Evolutionary conservation across 768 basidiomycete genomes (phyloP).

Genomic region (Trichaptum fuscoviolaceum): DNA sequence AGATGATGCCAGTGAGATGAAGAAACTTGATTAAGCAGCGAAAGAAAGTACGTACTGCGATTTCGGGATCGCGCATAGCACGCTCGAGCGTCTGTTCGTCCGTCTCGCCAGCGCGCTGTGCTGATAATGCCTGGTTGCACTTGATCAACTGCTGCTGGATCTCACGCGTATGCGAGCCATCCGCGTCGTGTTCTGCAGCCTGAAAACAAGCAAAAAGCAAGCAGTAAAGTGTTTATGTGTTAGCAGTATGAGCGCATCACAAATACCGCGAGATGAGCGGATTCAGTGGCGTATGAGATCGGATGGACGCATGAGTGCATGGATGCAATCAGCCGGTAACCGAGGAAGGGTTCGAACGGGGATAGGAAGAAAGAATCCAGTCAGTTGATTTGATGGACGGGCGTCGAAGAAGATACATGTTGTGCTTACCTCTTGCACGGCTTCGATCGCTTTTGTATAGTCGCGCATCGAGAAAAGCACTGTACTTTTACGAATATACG

Average conservation of each 20-base stretch:
- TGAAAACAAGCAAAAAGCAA: slow-evolving; percentile 8
- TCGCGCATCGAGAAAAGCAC: slow-evolving; percentile 90
- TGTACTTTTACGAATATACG: slow-evolving; percentile 88
- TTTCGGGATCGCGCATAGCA: slow-evolving; percentile 97
- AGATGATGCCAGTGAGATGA: neutral
- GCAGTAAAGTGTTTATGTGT: neutral
- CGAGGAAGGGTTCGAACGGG: slow-evolving; percentile 1
- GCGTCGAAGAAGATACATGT: neutral
- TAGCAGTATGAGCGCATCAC: neutral
- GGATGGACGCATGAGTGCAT: no score
- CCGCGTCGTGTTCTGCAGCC: slow-evolving; percentile 74
- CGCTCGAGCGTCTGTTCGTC: slow-evolving; percentile 91
- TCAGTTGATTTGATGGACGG: neutral
- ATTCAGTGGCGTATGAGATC: neutral
- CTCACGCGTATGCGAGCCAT: slow-evolving; percentile 77
- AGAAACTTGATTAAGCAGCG: neutral
- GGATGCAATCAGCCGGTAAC: neutral
- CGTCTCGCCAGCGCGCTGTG: slow-evolving; percentile 75
- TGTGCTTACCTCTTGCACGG: slow-evolving; percentile 48
- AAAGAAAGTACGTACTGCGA: slow-evolving; percentile 57
- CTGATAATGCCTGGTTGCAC: slow-evolving; percentile 71
- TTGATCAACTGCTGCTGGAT: slow-evolving; percentile 79
- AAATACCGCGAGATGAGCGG: neutral
- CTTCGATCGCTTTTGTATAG: slow-evolving; percentile 80
- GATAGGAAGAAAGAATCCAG: neutral